A percentile compares a stretch with the other conserved stretches of the same genome.
Evolutionary conservation across 306 rosid species (phyloP).

Genomic region (Hylodesmum podocarpum): DNA sequence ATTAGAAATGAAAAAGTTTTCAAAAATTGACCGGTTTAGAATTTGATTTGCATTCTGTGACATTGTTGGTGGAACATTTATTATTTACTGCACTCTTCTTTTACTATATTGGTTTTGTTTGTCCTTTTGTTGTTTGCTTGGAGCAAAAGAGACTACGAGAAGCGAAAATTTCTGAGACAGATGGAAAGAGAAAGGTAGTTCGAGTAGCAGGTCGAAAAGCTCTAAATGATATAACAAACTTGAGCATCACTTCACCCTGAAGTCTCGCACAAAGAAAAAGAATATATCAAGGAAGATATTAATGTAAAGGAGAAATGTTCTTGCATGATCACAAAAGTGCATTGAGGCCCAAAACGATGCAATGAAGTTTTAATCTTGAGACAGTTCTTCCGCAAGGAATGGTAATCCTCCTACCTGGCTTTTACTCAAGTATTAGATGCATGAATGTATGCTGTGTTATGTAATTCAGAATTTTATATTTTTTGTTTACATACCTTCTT

Average conservation of each 20-base stretch:
- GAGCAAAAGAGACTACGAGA: slow-evolving; percentile 40
- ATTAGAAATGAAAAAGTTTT: not conserved
- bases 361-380: slow-evolving; percentile 35
- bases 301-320: slow-evolving; percentile 55
- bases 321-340: slow-evolving; percentile 60
- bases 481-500: not conserved
- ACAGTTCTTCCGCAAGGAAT: slow-evolving; percentile 44
- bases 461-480: not conserved
- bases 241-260: slow-evolving; percentile 30
- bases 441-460: not conserved
- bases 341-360: slow-evolving; percentile 34
- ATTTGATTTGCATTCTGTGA: not conserved
- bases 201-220: slow-evolving; percentile 45
- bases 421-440: not conserved
- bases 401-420: slow-evolving; percentile 29
- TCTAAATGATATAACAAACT: slow-evolving; percentile 58
- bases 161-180: slow-evolving; percentile 32
- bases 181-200: slow-evolving; percentile 44
- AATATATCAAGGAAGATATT: slow-evolving; percentile 41
- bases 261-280: slow-evolving; percentile 37
- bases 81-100: not conserved
- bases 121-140: not conserved
- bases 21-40: not conserved
- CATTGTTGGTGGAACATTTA: not conserved
- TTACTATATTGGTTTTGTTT: slow-evolving; percentile 18